phyloP scores from a whole-genome alignment of 108 stramenopile species.

The Cyclotella sp. region DNA sequence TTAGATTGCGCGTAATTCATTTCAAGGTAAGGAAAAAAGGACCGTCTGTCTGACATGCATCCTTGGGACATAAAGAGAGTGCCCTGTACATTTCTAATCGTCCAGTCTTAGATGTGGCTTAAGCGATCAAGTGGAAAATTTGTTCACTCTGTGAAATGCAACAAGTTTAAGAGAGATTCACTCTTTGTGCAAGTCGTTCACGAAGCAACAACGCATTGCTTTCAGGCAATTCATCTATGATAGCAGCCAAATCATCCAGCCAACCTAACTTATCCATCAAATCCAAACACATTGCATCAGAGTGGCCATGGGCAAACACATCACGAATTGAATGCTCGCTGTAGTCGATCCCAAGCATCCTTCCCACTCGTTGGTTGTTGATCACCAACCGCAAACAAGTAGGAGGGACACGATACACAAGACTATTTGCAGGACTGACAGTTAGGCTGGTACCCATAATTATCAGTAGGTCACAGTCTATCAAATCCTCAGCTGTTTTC shows the following conservation, averaged over 20 bases:
- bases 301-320: slow-evolving; percentile 53
- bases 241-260: slow-evolving; percentile 51
- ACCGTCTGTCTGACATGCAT: too few species aligned
- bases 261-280: slow-evolving; percentile 61
- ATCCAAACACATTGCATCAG: slow-evolving; percentile 59
- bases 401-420: slow-evolving; percentile 71
- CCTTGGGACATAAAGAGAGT: too few species aligned
- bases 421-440: slow-evolving; percentile 79
- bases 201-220: slow-evolving; percentile 51
- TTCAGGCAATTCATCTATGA: slow-evolving; percentile 66
- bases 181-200: slow-evolving; percentile 30
- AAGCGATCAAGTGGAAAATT: not conserved
- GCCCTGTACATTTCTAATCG: too few species aligned
- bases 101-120: too few species aligned
- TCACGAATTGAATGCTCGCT: slow-evolving; percentile 45
- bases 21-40: too few species aligned
- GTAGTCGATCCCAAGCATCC: slow-evolving; percentile 68
- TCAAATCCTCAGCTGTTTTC: slow-evolving; percentile 64
- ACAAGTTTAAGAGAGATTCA: too few species aligned
- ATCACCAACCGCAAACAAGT: slow-evolving; percentile 73
- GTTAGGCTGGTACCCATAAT: slow-evolving; percentile 75
- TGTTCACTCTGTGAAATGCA: not conserved
- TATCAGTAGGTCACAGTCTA: slow-evolving; percentile 70
- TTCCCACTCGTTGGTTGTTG: slow-evolving; percentile 78
- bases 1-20: too few species aligned